Base-by-base conservation (phyloP, 352 stramenopile genomes). In the Blastocystis sp. region DNA sequence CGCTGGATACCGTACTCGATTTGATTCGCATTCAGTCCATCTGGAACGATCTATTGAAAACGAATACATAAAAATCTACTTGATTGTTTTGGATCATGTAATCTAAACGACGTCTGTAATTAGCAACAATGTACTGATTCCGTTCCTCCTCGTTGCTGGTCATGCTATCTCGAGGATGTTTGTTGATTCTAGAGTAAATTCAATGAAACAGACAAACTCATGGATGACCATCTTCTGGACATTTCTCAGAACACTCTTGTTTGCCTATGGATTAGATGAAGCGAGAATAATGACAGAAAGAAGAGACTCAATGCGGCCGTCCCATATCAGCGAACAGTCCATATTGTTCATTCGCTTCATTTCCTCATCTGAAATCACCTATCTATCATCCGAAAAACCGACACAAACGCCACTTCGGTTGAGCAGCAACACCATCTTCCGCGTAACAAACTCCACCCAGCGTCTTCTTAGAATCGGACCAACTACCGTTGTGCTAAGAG, bases 301-400 rank as follows among this genome's bases (percentile, higher is more conserved):
- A 63, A 81, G 69, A 21, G 69, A 81, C 46, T 81, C 69, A 51
- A 81, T 81, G 21, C 69, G 69, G 21, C 69, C 69, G 44, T 81
- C 69, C 69, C 69, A 81, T 6, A 81, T n/a, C 8, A 40, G 11
- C 32, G 4, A 24, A 27, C 27, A 64, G 21, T 38, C 44, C 16
- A 14, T 21, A 21, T 64, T 64, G 34, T 44, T 24, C 69, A 81
- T 59, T 9, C 49, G 46, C 44, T 65, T 64, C 48, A 63, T 81
- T 21, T 81, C 46, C 46, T 21, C 21, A 38, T 81, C 34, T 0
- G 6, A 29, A 38, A 81, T 81, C 24, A 81, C 42, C 69, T 81
- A 36, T 3, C 14, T 27, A 44, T 61, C n/a, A 61, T 4, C 21
- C 4, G 27, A 54, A 64, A 14, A 49, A 49, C 11, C 24, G 16